Evolutionary conservation across 2,329 filamentous ascomycete species (phyloP), one percentile per base, ranked within the genome.

Genomic region (Diaporthe vexans): DNA sequence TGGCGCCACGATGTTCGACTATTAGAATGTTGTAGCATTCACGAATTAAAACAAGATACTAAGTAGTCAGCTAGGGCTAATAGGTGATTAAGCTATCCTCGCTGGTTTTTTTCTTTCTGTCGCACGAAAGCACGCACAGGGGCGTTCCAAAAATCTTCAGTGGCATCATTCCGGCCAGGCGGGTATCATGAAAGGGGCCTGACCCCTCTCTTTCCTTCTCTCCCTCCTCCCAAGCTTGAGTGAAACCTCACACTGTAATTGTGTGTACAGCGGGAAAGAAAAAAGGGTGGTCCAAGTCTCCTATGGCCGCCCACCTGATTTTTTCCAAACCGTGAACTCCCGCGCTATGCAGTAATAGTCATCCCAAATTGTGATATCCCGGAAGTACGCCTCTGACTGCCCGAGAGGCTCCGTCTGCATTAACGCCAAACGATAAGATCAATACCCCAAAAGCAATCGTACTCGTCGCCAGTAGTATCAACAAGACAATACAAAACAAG

Each of bases 301-400:
- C 35, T 52, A 10, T 51, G 21, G 43, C 56, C 46, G n/a, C 56
- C 69, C 17, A 19, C 40, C 40, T 43, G 40, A 17, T 17, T 7
- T n/a, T 6, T 54, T 63, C 69, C 11, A 59, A n/a, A 59, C 69
- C 69, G 37, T 61, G 24, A 72, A 72, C 69, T 72, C 69, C 69
- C 52, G 46, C 69, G 69, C 69, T 72, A 72, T 72, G 69, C 69
- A 63, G 69, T 63, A 29, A 17, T 63, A 61, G 54, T 33, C 46
- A 52, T 35, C 26, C 46, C 29, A 19, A 13, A 51, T 21, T 24
- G 13, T 26, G 46, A 48, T 33, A 19, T 15, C 46, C 21, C 21
- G 33, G 29, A 51, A 11, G 5, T 37, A 37, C 46, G 33, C 46
- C 63, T 24, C 35, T 29, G 21, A 35, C 33, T 7, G n/a, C 33